Evolutionary conservation across 495 filamentous ascomycete genomes (phyloP), one percentile per base, ranked within the genome.

Genomic region (Penicillium cataractarum): DNA sequence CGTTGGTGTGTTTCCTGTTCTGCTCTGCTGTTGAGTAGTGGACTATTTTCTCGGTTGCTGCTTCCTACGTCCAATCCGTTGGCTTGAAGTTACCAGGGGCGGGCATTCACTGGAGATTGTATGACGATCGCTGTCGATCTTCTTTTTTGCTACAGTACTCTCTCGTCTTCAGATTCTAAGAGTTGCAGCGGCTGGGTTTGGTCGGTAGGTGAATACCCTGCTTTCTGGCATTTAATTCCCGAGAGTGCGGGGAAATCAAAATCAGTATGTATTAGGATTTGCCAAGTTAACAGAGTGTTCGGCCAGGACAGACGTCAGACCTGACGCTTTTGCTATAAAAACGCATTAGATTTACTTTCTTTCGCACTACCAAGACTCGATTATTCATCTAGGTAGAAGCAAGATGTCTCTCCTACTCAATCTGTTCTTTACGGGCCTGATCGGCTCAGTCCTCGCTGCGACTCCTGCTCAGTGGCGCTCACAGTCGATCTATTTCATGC

Each of bases 401-500:
- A 57, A 8, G 2, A 70, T 71, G 66, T 46, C 58, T 32, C 24
- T 63, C n/a, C 52, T 40, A 32, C 58, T 40, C 33, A 50, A 64
- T 33, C 55, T 58, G 6, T 62, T 60, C 55, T 60, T 73, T 54
- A 60, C 68, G 1, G 42, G 70, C 31, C 44, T 77, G 13, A 19
- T 60, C 6, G 54, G 70, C n/a, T 64, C 70, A 7, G 67, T 70
- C 4, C 58, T 76, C 37, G 80, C 79, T 2, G 76, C 76, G 0
- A 75, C 75, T 0, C 74, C 84, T 3, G 81, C 75, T 9, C 74
- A 83, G 60, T 90, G 87, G 88, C 80, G 87, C 29, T 79, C 80
- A 40, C 85, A 84, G 62, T 87, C 86, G 13, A 89, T 92, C 62
- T 93, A 92, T 67, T 89, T 91, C 68, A 80, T 90, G 55, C 76